These are phyloP conservation scores for Tuber indicum DNA, from an alignment of 495 filamentous ascomycete genomes.

Conservation along the genomic window DNA sequence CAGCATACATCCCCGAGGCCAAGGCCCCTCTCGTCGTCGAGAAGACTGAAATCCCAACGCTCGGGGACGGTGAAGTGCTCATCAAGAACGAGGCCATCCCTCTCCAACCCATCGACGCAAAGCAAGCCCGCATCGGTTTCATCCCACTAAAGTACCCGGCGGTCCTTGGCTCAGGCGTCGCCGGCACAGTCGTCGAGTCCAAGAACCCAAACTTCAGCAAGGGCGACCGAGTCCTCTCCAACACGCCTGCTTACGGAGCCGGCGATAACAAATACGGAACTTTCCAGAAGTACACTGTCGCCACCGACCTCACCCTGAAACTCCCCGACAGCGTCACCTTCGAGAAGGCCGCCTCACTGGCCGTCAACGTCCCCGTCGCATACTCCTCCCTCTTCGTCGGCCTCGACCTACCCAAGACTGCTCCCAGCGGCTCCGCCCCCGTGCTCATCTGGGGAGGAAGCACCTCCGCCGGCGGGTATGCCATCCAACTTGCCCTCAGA, in stretches of 20 bases:
- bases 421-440: background rate
- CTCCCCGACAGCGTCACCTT: conserved; percentile 21
- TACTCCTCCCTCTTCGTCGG: conserved; percentile 30
- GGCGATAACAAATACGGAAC: conserved; percentile 36
- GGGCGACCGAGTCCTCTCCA: conserved; percentile 38
- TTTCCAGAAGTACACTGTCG: conserved; percentile 42
- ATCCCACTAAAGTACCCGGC: conserved; percentile 38
- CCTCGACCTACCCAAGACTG: conserved; percentile 26
- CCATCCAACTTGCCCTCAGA: conserved; percentile 36
- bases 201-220: conserved; percentile 26
- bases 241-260: background rate
- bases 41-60: background rate
- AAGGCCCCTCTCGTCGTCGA: conserved; percentile 14
- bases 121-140: conserved; percentile 16
- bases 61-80: conserved; percentile 13
- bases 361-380: conserved; percentile 25
- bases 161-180: conserved; percentile 38
- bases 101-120: conserved; percentile 28
- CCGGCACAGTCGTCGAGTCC: conserved; percentile 36
- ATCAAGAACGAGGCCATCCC: conserved; percentile 23
- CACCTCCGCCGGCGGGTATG: conserved; percentile 35
- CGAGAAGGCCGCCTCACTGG: conserved; percentile 17
- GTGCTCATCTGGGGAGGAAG: conserved; percentile 43
- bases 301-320: conserved; percentile 10
- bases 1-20: conserved; percentile 9